These are phyloP conservation scores for Capsicum chinense DNA, from an alignment of 257 asterid genomes.

Conservation along the genomic window DNA sequence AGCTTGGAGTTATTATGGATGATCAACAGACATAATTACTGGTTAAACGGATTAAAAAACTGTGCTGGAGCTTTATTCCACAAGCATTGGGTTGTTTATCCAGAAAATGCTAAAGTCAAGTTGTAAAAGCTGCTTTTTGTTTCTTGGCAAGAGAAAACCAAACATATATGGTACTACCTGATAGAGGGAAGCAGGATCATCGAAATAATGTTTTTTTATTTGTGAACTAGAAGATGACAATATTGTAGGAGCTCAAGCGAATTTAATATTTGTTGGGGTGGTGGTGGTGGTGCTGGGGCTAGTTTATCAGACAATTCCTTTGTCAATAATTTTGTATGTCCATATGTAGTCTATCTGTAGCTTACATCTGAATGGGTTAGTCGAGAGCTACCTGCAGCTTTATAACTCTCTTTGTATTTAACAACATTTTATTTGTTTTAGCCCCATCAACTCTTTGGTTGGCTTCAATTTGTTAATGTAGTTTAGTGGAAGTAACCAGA, in stretches of 20 bases:
- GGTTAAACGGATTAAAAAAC: background rate
- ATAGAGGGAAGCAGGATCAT: background rate
- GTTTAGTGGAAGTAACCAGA: background rate
- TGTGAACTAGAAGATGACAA: conserved; percentile 8
- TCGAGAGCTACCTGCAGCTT: background rate
- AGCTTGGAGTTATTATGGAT: conserved; percentile 7
- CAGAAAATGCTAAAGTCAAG: conserved; percentile 7
- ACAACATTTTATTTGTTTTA: background rate
- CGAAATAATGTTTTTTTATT: background rate
- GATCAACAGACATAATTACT: conserved; percentile 5
- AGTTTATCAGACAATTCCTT: conserved; percentile 14
- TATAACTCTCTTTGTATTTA: background rate
- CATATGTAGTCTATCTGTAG: background rate
- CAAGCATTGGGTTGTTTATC: background rate
- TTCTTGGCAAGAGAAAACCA: conserved; percentile 10
- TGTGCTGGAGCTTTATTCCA: background rate
- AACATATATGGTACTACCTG: background rate
- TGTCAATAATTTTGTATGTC: background rate
- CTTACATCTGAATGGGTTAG: background rate
- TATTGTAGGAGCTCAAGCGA: background rate
- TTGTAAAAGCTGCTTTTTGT: conserved; percentile 19
- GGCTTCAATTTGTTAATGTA: background rate
- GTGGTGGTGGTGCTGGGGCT: background rate
- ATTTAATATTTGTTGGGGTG: background rate
- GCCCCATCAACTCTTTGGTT: background rate